These are phyloP conservation scores for Eurotiales sp. DNA, from an alignment of 2,329 filamentous ascomycete species.

Conservation along the genomic window DNA sequence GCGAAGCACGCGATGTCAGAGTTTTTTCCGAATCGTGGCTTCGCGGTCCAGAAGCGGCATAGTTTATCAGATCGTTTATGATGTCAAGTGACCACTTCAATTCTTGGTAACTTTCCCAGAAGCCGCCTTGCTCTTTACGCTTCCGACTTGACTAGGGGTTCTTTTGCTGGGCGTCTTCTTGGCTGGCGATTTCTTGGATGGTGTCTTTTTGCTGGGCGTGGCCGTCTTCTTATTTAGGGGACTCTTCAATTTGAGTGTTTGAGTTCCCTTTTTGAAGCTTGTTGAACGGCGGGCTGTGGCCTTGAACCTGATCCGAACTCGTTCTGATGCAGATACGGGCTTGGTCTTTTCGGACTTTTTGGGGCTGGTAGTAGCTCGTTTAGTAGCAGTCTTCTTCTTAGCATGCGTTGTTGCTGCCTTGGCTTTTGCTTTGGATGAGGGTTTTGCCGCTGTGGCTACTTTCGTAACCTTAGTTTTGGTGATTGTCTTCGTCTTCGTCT, in stretches of 20 bases:
- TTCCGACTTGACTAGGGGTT: constrained; percentile 8
- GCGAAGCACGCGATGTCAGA: not conserved
- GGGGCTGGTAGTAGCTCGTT: not conserved
- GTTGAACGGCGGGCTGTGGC: constrained; percentile 15
- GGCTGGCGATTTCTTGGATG: constrained; percentile 6
- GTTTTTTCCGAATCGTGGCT: not conserved
- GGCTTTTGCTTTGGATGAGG: constrained; percentile 10
- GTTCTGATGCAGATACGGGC: constrained; percentile 12
- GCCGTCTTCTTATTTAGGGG: constrained; percentile 2
- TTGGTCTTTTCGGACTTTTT: not conserved
- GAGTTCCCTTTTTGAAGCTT: constrained; percentile 13
- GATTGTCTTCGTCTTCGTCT: constrained; percentile 18
- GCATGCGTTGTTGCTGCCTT: not conserved
- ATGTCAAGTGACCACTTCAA: not conserved
- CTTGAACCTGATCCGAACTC: constrained; percentile 14
- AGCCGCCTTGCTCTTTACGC: constrained; percentile 3
- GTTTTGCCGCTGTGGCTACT: constrained; percentile 11
- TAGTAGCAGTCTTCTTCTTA: constrained; percentile 1
- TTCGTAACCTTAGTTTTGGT: constrained; percentile 23
- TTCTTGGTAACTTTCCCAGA: not conserved
- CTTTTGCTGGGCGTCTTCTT: constrained; percentile 12
- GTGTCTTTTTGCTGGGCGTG: constrained; percentile 10
- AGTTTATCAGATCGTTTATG: not conserved
- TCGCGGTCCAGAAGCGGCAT: not conserved
- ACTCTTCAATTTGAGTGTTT: constrained; percentile 13